Evolutionary conservation across 768 basidiomycete genomes (phyloP).

Genomic region (Hemileccinum rubropunctum): DNA sequence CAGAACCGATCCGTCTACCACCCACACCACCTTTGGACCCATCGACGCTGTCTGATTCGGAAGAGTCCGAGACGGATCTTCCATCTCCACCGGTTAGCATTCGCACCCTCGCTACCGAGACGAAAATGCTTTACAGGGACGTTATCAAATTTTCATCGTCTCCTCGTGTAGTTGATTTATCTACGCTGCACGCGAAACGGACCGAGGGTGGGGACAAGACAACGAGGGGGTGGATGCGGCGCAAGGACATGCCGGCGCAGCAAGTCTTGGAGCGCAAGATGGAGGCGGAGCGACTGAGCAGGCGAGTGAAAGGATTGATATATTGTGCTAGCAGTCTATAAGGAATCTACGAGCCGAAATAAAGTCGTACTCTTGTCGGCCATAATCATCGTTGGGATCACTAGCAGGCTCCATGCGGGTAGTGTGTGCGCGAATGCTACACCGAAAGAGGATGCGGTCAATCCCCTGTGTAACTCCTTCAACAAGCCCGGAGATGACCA

Average conservation of each 20-base stretch:
- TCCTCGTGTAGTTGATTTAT: constrained; percentile 84
- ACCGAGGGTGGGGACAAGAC: constrained; percentile 42
- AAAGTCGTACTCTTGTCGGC: no score
- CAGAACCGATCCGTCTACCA: constrained; percentile 43
- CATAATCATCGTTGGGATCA: no score
- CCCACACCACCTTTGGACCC: constrained; percentile 69
- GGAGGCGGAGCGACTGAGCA: constrained; percentile 70
- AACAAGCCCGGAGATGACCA: no score
- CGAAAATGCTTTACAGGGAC: constrained; percentile 84
- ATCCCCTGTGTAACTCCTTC: no score
- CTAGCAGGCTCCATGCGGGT: no score
- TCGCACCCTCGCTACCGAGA: constrained; percentile 73
- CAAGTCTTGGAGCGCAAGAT: constrained; percentile 75
- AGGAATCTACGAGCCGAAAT: neutral
- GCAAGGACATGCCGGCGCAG: constrained; percentile 76
- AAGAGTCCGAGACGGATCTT: constrained; percentile 54
- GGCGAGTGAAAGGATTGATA: constrained; percentile 66
- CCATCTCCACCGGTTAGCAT: constrained; percentile 48
- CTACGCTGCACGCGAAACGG: constrained; percentile 51
- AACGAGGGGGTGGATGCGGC: constrained; percentile 71
- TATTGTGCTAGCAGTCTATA: constrained; percentile 51
- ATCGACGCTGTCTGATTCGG: constrained; percentile 64
- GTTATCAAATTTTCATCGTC: constrained; percentile 83
- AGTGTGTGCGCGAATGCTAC: no score
- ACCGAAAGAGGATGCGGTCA: no score